A percentile compares a stretch with the other conserved stretches of the same genome.
These are phyloP conservation scores for Plasmodium cynomolgi DNA, from an alignment of 169 alveolate genomes.

Conservation along the genomic window DNA sequence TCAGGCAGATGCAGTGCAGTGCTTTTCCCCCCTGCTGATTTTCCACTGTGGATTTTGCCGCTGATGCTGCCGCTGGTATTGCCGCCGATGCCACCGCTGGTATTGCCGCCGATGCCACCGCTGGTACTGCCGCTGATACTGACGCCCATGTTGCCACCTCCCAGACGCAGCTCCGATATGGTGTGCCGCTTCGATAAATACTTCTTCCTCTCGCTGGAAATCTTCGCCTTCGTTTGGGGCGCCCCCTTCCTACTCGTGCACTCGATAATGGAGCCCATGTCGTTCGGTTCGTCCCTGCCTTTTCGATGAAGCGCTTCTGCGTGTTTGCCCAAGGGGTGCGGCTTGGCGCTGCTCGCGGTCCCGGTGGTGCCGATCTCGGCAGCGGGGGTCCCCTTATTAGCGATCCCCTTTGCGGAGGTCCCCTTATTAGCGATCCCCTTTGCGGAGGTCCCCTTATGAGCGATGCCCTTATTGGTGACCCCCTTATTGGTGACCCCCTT, in stretches of 20 bases:
- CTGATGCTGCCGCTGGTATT: no score
- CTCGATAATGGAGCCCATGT: not conserved
- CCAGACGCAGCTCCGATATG: slow-evolving; percentile 6
- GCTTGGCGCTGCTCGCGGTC: not conserved
- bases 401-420: no score
- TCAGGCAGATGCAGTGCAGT: not conserved
- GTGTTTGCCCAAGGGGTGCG: not conserved
- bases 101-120: not conserved
- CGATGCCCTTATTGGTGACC: no score
- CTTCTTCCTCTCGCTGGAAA: not conserved
- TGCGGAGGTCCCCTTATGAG: no score
- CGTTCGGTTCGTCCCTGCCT: not conserved
- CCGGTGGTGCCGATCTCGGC: not conserved
- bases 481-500: no score
- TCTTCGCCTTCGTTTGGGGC: not conserved
- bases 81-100: not conserved
- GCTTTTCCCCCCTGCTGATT: not conserved
- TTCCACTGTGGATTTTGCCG: not conserved
- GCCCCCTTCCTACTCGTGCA: slow-evolving; percentile 1
- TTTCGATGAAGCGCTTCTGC: not conserved
- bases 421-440: no score
- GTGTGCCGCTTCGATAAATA: slow-evolving; percentile 8
- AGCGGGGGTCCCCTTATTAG: no score
- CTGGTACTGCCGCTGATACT: not conserved
- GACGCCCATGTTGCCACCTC: not conserved